Base-by-base conservation (phyloP, 2,329 filamentous ascomycete species). In the Fusarium pininemorale region DNA sequence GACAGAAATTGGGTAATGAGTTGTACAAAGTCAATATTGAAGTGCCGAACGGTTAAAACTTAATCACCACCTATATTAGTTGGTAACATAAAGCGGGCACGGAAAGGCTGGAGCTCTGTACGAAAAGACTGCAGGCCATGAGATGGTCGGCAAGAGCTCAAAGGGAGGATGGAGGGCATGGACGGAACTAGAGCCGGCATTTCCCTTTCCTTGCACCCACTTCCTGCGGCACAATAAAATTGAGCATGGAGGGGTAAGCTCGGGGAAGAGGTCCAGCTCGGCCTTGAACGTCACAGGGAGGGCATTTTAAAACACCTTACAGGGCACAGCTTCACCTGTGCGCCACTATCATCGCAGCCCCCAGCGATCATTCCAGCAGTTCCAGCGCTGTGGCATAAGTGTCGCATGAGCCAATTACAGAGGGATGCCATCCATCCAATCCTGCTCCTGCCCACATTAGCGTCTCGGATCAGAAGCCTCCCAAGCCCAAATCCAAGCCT, bases 401-500 rank as follows among this genome's bases (percentile, higher is more conserved):
- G 59, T 37, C 61, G 47, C 69, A 66, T 48, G 59, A 66, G 44
- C 75, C 75, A 77, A 77, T 77, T 77, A 69, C 69, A 75, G 62
- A 59, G 56, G 39, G 42, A 66, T 35, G 38, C 28, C 45, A 50
- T 51, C 63, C 45, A 63, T 63, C 47, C 41, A 54, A 47, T 63
- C 60, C 71, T 74, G 60, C 51, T 66, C 35, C 51, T 62, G 60
- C 56, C 65, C 44, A 75, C 75, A 63, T 68, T 77, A 77, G 75
- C 70, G 75, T 67, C 75, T 77, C 72, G 62, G 69, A 64, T 63
- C 66, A 71, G 60, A 66, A 69, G 73, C 63, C 51, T 64, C 51
- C 66, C 51, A 74, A 64, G 57, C 57, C 70, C 61, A 56, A 62
- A 37, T 63, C 57, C 65, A 69, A 69, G 58, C 66, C 57, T 56